Conservation (phyloP, 805 yeast species). For the Naumovozyma dairenensis region DNA sequence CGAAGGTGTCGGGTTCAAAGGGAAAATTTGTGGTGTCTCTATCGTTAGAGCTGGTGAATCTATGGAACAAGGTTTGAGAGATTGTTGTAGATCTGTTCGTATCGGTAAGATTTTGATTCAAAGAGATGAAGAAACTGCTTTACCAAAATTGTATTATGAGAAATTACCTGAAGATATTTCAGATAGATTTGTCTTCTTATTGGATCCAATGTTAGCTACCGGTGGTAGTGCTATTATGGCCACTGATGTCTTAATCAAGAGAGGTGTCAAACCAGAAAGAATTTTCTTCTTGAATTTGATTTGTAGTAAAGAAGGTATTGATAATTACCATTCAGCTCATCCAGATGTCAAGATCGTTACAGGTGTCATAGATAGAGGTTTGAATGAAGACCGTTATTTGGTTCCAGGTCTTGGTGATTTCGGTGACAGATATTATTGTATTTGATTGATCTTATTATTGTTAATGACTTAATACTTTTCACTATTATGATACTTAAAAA, state of each 20-base stretch:
- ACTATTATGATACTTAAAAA: no score
- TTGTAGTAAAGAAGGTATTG: slow-evolving; percentile 89
- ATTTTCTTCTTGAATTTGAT: slow-evolving; percentile 82
- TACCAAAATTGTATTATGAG: slow-evolving; percentile 81
- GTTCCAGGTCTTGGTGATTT: slow-evolving; percentile 94
- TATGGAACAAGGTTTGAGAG: slow-evolving; percentile 96
- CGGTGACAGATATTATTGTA: slow-evolving; percentile 93
- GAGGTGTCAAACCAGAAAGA: slow-evolving; percentile 80
- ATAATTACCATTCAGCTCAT: slow-evolving; percentile 60
- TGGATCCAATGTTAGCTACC: slow-evolving; percentile 96
- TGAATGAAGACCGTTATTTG: slow-evolving; percentile 75
- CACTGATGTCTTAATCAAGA: slow-evolving; percentile 72
- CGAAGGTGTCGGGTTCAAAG: slow-evolving; percentile 70
- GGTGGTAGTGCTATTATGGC: slow-evolving; percentile 98
- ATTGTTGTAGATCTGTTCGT: slow-evolving; percentile 90
- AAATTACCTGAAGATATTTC: slow-evolving; percentile 86
- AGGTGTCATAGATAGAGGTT: slow-evolving; percentile 80
- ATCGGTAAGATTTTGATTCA: slow-evolving; percentile 93
- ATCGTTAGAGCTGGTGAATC: slow-evolving; percentile 97
- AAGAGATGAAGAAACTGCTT: slow-evolving; percentile 93
- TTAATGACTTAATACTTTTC: no score
- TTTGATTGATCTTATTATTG: no score
- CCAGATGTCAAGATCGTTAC: slow-evolving; percentile 83
- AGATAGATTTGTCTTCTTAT: slow-evolving; percentile 74
- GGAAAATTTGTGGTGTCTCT: slow-evolving; percentile 96